phyloP scores from a whole-genome alignment of 2,329 filamentous ascomycete genomes.

The Fusarium piperis region DNA sequence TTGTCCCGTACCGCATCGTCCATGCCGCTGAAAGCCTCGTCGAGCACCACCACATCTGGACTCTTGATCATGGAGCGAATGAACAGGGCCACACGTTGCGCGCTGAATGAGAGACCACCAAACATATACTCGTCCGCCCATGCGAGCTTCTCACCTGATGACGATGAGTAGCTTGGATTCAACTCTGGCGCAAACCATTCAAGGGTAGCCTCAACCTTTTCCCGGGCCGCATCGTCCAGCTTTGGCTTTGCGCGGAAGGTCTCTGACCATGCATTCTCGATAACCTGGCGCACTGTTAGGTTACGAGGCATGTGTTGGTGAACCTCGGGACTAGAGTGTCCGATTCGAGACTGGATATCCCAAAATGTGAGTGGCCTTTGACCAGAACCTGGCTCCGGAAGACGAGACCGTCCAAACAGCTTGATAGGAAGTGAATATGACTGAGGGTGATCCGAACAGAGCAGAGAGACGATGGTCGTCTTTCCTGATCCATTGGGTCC shows the following conservation, averaged over 20 bases:
- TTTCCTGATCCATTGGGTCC: conserved; percentile 96
- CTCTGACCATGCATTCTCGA: conserved; percentile 91
- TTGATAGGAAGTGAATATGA: conserved; percentile 89
- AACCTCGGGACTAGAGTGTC: conserved; percentile 93
- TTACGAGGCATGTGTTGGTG: conserved; percentile 89
- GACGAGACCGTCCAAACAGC: conserved; percentile 82
- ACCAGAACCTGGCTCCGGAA: conserved; percentile 75
- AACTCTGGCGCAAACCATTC: conserved; percentile 83
- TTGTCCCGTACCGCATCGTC: conserved; percentile 84
- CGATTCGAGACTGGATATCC: conserved; percentile 89
- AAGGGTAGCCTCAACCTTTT: conserved; percentile 74
- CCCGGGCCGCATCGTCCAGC: conserved; percentile 65
- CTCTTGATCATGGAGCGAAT: conserved; percentile 82
- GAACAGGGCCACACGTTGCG: conserved; percentile 87
- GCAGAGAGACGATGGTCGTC: conserved; percentile 90
- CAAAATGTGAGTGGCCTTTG: conserved; percentile 85
- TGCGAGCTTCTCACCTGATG: conserved; percentile 46
- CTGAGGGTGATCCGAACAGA: conserved; percentile 96
- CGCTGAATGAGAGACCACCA: conserved; percentile 79
- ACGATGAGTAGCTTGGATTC: conserved; percentile 59
- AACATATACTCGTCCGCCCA: conserved; percentile 78
- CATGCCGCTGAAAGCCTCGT: conserved; percentile 90
- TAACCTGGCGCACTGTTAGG: conserved; percentile 75
- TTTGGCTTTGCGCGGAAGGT: conserved; percentile 80
- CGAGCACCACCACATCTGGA: conserved; percentile 83